These are phyloP conservation scores for Passiflora organensis DNA, from an alignment of 345 rosid species.

Conservation along the genomic window DNA sequence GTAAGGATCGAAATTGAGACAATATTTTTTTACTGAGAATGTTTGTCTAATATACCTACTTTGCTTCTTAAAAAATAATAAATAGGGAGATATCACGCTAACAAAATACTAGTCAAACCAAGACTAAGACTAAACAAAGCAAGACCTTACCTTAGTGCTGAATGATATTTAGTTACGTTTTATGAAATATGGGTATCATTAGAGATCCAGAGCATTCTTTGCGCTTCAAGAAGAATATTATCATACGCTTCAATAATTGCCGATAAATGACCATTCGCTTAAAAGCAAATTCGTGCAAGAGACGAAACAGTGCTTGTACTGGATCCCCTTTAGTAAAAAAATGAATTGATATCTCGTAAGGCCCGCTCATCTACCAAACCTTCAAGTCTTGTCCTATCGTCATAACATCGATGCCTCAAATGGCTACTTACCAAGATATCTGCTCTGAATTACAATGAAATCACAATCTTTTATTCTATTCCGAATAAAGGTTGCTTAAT, in stretches of 20 bases:
- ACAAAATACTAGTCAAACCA: too few species aligned
- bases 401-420: constrained; percentile 14
- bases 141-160: background rate
- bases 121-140: background rate
- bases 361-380: constrained; percentile 20
- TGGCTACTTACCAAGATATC: constrained; percentile 13
- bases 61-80: too few species aligned
- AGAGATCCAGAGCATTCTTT: constrained; percentile 21
- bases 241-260: constrained; percentile 23
- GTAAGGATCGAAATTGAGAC: too few species aligned
- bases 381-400: constrained; percentile 20
- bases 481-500: background rate
- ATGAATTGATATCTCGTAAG: constrained; percentile 14
- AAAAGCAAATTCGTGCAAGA: constrained; percentile 27
- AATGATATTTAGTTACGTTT: constrained; percentile 11
- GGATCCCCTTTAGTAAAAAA: constrained; percentile 7
- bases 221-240: constrained; percentile 17
- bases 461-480: background rate
- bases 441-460: constrained; percentile 10
- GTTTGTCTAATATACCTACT: too few species aligned
- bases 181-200: background rate
- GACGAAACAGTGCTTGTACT: constrained; percentile 13
- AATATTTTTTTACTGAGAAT: too few species aligned
- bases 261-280: constrained; percentile 23
- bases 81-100: too few species aligned